phyloP scores from a whole-genome alignment of 257 asterid species.

The Fraxinus cuspidata region DNA sequence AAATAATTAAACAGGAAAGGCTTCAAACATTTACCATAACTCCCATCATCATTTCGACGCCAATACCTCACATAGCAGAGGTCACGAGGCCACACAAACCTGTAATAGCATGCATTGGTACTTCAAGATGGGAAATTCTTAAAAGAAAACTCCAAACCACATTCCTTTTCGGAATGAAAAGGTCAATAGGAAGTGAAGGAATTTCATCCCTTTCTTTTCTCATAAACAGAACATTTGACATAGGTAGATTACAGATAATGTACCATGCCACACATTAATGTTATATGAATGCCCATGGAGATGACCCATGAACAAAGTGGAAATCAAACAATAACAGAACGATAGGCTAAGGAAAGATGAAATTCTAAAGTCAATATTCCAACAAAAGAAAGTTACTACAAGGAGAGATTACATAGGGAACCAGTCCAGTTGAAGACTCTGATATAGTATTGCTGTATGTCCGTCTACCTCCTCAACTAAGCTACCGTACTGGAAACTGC shows the following conservation, averaged over 20 bases:
- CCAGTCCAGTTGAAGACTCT: constrained; percentile 58
- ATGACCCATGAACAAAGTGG: not conserved
- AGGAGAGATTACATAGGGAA: constrained; percentile 45
- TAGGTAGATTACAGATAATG: not conserved
- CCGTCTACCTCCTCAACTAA: constrained; percentile 70
- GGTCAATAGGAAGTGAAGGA: not conserved
- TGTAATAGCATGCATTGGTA: constrained; percentile 33
- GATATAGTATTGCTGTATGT: constrained; percentile 62
- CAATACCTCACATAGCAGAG: constrained; percentile 96
- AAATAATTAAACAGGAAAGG: constrained; percentile 25
- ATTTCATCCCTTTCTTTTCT: not conserved
- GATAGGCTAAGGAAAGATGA: not conserved
- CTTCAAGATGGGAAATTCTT: not conserved
- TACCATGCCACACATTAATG: not conserved
- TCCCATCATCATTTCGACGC: constrained; percentile 99
- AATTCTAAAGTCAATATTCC: not conserved
- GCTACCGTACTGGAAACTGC: constrained; percentile 68
- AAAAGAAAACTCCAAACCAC: not conserved
- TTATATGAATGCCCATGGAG: not conserved
- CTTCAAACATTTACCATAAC: constrained; percentile 69
- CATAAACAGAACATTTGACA: not conserved
- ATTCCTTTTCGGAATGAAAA: not conserved
- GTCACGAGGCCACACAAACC: constrained; percentile 98
- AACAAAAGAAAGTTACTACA: not conserved
- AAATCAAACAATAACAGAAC: not conserved